These are phyloP conservation scores for Coniosporium tulheliwenetii DNA, from an alignment of 2,329 filamentous ascomycete species.

Conservation along the genomic window DNA sequence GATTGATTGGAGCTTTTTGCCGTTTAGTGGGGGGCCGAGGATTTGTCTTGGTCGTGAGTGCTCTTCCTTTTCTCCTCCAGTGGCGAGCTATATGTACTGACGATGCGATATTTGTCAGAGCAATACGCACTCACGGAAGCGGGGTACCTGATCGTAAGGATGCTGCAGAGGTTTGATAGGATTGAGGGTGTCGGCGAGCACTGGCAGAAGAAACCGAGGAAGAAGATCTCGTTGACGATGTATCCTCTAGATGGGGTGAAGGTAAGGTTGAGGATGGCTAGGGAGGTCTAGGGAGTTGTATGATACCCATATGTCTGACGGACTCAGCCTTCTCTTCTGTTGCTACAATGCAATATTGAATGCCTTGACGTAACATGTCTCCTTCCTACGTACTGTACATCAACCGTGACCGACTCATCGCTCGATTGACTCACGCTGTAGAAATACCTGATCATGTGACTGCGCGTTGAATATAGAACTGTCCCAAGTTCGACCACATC, in stretches of 20 bases:
- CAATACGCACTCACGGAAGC: constrained; percentile 12
- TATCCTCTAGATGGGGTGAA: constrained; percentile 9
- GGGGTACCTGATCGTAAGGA: constrained; percentile 9
- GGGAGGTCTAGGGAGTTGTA: background rate
- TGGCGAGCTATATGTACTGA: background rate
- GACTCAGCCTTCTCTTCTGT: no score
- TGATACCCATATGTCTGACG: no score
- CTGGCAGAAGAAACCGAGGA: constrained; percentile 6
- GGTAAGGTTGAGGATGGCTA: constrained; percentile 7
- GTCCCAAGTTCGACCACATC: no score
- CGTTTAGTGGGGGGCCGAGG: constrained; percentile 8
- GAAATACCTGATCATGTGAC: no score
- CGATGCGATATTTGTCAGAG: constrained; percentile 2
- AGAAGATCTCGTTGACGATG: constrained; percentile 9
- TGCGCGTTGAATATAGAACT: no score
- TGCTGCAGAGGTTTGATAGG: constrained; percentile 10
- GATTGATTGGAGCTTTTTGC: constrained; percentile 5
- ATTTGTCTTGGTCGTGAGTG: constrained; percentile 10
- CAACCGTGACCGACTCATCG: no score
- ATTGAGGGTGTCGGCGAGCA: background rate
- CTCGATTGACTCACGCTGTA: no score
- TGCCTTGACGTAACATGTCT: no score
- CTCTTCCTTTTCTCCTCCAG: background rate
- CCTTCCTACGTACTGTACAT: no score
- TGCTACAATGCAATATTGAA: no score